These are phyloP conservation scores for Rhizopus stolonifer DNA, from an alignment of 371 early-diverging fungal species.

Conservation along the genomic window DNA sequence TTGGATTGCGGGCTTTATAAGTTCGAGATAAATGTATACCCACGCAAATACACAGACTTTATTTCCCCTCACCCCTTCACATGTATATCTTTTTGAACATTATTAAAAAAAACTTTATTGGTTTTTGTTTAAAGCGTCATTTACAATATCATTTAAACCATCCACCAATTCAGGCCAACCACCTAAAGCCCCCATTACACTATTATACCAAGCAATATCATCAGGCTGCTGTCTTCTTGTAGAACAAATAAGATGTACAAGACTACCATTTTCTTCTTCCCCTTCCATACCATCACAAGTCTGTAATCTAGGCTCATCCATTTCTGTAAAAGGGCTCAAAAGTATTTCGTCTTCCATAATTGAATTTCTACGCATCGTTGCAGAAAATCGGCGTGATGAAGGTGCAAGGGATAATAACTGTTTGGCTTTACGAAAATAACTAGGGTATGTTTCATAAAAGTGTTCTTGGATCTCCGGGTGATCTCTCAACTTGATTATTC, in stretches of 20 bases:
- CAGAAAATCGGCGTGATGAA: conserved; percentile 20
- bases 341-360: conserved; percentile 33
- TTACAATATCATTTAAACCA: conserved; percentile 27
- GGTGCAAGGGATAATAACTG: conserved; percentile 35
- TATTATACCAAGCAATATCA: conserved; percentile 37
- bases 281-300: conserved; percentile 18
- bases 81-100: not conserved
- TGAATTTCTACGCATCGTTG: conserved; percentile 37
- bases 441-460: conserved; percentile 23
- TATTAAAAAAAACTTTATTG: not conserved
- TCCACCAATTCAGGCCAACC: conserved; percentile 46
- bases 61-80: not conserved
- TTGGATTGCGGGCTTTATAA: conserved; percentile 43
- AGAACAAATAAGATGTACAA: conserved; percentile 22
- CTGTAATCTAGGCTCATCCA: conserved; percentile 30
- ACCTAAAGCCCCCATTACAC: conserved; percentile 29
- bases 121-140: conserved; percentile 11
- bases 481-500: conserved; percentile 25
- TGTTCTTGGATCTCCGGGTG: conserved; percentile 32
- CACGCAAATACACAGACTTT: not conserved
- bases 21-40: conserved; percentile 32
- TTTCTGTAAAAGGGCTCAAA: conserved; percentile 20
- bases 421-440: conserved; percentile 41
- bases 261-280: conserved; percentile 9
- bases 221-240: conserved; percentile 42